Evolutionary conservation across 441 rosid species (phyloP).

Genomic region (Biscutella laevigata): DNA sequence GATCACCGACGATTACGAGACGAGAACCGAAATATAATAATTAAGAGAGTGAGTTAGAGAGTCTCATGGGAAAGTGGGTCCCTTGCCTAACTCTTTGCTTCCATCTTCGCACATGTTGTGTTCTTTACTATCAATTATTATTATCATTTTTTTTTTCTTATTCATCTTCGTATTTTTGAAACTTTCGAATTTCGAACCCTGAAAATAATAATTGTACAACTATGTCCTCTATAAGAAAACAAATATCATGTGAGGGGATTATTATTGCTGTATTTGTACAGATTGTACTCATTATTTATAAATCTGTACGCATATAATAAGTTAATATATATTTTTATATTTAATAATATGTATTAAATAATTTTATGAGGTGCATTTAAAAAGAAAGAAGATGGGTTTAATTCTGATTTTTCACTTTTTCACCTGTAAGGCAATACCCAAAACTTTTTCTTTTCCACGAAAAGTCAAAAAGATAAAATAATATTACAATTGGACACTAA

Average conservation of each 20-base stretch:
- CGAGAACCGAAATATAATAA: constrained; percentile 26
- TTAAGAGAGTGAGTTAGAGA: too few relatives aligned
- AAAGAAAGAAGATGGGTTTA: constrained; percentile 1
- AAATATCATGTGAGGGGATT: constrained; percentile 14
- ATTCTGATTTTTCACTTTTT: constrained; percentile 2
- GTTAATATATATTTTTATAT: neutral
- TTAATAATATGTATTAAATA: neutral
- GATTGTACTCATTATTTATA: neutral
- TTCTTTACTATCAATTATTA: constrained; percentile 7
- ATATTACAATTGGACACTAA: constrained; percentile 14
- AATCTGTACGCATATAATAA: neutral
- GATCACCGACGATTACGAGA: constrained; percentile 42
- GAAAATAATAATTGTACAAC: neutral
- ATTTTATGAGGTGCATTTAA: neutral
- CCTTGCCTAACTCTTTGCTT: constrained; percentile 31
- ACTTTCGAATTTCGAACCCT: neutral
- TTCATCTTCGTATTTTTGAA: neutral
- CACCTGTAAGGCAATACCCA: constrained; percentile 23
- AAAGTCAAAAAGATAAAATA: constrained; percentile 10
- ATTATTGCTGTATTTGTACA: neutral
- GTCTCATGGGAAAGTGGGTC: constrained; percentile 32
- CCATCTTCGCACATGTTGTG: constrained; percentile 32
- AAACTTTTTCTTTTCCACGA: constrained; percentile 25
- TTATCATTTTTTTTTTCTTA: neutral
- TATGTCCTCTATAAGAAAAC: neutral